Conservation (phyloP, 78 protist species). For the Polysphondylium violaceum region DNA sequence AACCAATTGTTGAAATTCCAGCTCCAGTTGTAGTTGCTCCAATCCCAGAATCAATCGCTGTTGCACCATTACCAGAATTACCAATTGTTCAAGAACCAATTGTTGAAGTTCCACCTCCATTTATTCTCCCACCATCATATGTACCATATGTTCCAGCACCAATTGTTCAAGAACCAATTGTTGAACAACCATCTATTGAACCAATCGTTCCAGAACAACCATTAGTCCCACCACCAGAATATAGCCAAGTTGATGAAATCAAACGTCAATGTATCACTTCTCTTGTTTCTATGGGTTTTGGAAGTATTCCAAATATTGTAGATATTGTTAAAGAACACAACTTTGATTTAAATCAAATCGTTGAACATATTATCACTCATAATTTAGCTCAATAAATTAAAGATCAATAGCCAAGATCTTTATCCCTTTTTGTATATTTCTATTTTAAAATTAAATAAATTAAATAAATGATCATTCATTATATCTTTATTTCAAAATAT, state of each 20-base stretch:
- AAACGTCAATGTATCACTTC: constrained; percentile 47
- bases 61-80: not conserved
- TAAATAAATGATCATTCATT: too few relatives aligned
- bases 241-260: constrained; percentile 22
- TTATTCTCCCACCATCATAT: constrained; percentile 2
- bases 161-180: constrained; percentile 1
- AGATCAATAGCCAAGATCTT: too few relatives aligned
- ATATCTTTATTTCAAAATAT: too few relatives aligned
- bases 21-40: constrained; percentile 1
- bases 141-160: constrained; percentile 31
- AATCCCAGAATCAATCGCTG: not conserved
- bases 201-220: constrained; percentile 18
- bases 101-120: not conserved
- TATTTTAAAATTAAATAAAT: too few relatives aligned
- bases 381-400: too few relatives aligned
- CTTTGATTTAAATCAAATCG: constrained; percentile 47
- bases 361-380: too few relatives aligned
- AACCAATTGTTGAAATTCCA: constrained; percentile 14
- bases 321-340: constrained; percentile 49
- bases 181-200: not conserved
- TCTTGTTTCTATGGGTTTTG: constrained; percentile 65
- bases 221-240: not conserved
- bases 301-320: constrained; percentile 15
- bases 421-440: too few relatives aligned
- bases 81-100: not conserved